These are phyloP conservation scores for Leucoagaricus sp. DNA, from an alignment of 1,284 basidiomycete genomes.

Conservation along the genomic window DNA sequence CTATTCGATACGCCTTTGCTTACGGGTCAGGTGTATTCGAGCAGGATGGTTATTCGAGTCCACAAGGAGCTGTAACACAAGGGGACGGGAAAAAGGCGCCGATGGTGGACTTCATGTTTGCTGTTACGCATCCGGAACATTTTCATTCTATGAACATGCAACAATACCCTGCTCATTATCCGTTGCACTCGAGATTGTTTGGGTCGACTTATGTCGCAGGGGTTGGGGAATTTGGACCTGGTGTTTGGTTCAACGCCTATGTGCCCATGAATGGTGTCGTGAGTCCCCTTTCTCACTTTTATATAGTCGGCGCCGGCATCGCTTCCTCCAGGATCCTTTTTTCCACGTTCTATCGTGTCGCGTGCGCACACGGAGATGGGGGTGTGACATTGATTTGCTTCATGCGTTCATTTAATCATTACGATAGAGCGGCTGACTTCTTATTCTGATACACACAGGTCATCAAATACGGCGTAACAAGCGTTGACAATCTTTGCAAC, in stretches of 20 bases:
- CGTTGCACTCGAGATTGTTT: constrained; percentile 78
- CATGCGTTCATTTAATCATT: background rate
- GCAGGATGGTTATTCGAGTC: constrained; percentile 57
- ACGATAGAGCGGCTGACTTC: constrained; percentile 6
- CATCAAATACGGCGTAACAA: constrained; percentile 98
- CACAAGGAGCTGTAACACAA: constrained; percentile 2
- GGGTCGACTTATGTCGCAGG: constrained; percentile 79
- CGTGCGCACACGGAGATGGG: background rate
- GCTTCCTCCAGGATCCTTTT: background rate
- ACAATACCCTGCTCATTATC: constrained; percentile 90
- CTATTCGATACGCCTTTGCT: constrained; percentile 90
- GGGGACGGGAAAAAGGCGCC: constrained; percentile 47
- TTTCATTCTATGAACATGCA: constrained; percentile 96
- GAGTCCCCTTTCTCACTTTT: constrained; percentile 38
- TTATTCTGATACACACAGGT: constrained; percentile 48
- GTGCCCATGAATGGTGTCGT: constrained; percentile 84
- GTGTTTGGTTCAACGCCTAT: constrained; percentile 95
- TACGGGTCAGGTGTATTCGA: constrained; percentile 95
- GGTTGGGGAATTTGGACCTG: constrained; percentile 82
- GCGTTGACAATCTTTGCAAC: constrained; percentile 84
- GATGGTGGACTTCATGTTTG: constrained; percentile 96
- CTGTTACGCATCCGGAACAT: constrained; percentile 87
- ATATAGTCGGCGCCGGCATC: background rate
- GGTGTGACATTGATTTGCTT: background rate
- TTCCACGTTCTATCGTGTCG: background rate